Evolutionary conservation across 2,329 filamentous ascomycete genomes (phyloP).

Genomic region (Escovopsis sp.): DNA sequence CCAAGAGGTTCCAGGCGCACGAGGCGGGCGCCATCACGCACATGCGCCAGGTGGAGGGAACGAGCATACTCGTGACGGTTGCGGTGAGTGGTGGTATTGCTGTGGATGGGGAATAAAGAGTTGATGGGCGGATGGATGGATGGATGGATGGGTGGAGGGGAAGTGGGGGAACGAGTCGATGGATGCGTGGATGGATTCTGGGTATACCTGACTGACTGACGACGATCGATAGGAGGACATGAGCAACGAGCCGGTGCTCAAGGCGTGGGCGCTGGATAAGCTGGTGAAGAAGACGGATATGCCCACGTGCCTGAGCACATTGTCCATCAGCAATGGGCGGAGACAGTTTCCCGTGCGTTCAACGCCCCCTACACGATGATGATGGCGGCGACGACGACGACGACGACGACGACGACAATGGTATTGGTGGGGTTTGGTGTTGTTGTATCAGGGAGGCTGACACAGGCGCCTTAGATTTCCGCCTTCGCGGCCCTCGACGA

Average conservation of each 20-base stretch:
- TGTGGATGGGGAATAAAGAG: not conserved
- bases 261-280: slow-evolving; percentile 96
- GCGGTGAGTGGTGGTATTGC: slow-evolving; percentile 29
- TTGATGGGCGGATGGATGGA: no score
- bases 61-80: slow-evolving; percentile 70
- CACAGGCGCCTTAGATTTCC: no score
- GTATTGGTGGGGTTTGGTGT: no score
- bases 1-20: slow-evolving; percentile 76
- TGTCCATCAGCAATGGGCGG: slow-evolving; percentile 75
- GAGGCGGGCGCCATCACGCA: slow-evolving; percentile 69
- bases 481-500: slow-evolving; percentile 80
- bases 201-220: no score
- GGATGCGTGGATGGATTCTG: no score
- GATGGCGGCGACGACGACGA: no score
- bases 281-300: slow-evolving; percentile 83
- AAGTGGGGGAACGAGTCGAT: no score
- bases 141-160: no score
- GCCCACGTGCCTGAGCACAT: slow-evolving; percentile 74
- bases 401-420: no score
- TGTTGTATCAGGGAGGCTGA: no score
- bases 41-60: slow-evolving; percentile 83
- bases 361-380: no score
- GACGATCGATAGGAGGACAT: slow-evolving; percentile 72
- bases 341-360: slow-evolving; percentile 75
- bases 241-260: slow-evolving; percentile 72